phyloP scores from a whole-genome alignment of 192 early-diverging fungal species.

The Backusella westeae region DNA sequence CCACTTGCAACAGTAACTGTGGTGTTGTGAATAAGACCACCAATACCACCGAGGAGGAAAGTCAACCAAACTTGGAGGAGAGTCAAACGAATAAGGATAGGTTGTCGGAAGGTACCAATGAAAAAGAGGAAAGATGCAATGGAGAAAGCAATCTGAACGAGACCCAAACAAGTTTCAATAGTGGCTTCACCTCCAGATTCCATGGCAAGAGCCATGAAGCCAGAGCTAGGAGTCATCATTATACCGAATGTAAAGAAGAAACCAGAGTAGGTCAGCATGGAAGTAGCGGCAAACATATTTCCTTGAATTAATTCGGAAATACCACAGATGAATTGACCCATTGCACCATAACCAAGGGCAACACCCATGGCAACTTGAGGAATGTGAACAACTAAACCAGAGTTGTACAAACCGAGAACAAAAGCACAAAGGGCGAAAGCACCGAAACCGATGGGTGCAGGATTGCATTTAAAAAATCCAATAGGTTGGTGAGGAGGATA shows the following conservation, averaged over 20 bases:
- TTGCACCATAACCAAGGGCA: constrained; percentile 12
- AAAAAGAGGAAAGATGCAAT: constrained; percentile 25
- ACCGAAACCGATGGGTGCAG: constrained; percentile 21
- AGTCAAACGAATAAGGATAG: constrained; percentile 11
- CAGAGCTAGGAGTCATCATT: constrained; percentile 22
- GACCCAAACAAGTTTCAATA: constrained; percentile 1
- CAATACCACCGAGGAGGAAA: constrained; percentile 18
- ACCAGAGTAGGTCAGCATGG: constrained; percentile 20
- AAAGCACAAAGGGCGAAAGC: constrained; percentile 24
- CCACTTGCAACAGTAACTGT: constrained; percentile 7
- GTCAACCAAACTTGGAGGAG: constrained; percentile 21
- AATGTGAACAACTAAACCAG: constrained; percentile 1
- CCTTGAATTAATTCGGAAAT: constrained; percentile 18
- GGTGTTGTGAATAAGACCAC: neutral
- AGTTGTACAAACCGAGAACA: constrained; percentile 19
- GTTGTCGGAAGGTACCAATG: constrained; percentile 19
- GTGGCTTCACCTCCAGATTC: neutral
- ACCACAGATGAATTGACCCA: constrained; percentile 20
- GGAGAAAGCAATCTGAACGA: constrained; percentile 15
- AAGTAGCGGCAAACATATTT: constrained; percentile 25
- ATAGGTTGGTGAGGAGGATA: neutral
- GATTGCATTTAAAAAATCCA: constrained; percentile 2
- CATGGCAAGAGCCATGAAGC: constrained; percentile 1
- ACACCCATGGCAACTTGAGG: constrained; percentile 27
- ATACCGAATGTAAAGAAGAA: constrained; percentile 29